Base-by-base conservation (phyloP, 2,329 filamentous ascomycete species). In the Thelonectria rubi region DNA sequence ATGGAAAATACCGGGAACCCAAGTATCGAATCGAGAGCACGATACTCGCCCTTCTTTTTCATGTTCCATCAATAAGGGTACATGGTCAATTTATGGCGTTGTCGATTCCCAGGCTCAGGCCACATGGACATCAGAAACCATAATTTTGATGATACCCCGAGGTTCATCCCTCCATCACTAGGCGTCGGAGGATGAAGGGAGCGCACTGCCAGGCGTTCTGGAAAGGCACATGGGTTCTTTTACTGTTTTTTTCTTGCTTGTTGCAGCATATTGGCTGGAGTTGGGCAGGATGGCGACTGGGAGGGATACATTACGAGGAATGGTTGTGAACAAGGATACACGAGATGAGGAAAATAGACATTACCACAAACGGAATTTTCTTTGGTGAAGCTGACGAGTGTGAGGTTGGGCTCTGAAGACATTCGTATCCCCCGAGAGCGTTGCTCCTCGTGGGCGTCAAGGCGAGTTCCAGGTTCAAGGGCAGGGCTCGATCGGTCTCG, bases 141-240 rank as follows among this genome's bases (percentile, higher is more conserved):
- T 30, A 58, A 71, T 57, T 37, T 58, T 58, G 55, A 46, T 45
- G 66, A 71, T 71, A 69, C 55, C 63, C 58, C 55, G 18, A 46
- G 26, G 4, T 58, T 58, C 34, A 37, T 37, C 14, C 34, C 11
- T 52, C 26, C 30, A 39, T 46, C 48, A 39, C 49, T 20, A 43
- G 11, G 43, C 45, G 39, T 24, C 39, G 15, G 45, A 52, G 37
- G 45, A 51, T 30, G 42, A 11, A 37, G 43, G 30, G 55, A 57
- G 49, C 53, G 61, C 66, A 64, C 68, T 69, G 57, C 20, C 40
- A 68, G 66, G 68, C 69, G 68, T 67, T 69, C 39, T 1, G 15
- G 55, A 59, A 24, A 49, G 24, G 39, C 48, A 24, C 50, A 59
- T 9, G 15, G 55, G 58, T 50, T 51, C 52, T 12, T n/a, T 47